Evolutionary conservation across 2,329 filamentous ascomycete genomes (phyloP).

Genomic region (Thielaviopsis musarum): DNA sequence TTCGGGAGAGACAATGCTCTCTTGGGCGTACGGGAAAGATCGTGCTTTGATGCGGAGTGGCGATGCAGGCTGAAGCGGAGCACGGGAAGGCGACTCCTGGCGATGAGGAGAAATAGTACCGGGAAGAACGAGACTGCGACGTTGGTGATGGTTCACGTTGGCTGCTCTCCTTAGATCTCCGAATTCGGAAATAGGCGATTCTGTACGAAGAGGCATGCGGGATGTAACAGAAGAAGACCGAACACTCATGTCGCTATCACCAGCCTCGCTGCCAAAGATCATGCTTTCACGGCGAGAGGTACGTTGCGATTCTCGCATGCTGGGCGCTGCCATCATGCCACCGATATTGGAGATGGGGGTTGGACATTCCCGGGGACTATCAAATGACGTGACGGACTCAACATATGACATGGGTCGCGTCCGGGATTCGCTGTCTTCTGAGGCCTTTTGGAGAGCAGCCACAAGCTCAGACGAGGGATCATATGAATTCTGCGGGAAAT

Average conservation of each 20-base stretch:
- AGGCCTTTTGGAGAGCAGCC: conserved; percentile 31
- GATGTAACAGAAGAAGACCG: conserved; percentile 63
- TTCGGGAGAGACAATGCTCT: conserved; percentile 65
- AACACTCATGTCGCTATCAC: conserved; percentile 76
- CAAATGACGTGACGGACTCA: conserved; percentile 60
- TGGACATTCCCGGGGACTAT: conserved; percentile 76
- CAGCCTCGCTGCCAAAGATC: conserved; percentile 66
- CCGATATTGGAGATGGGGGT: conserved; percentile 74
- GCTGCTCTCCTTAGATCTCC: conserved; percentile 57
- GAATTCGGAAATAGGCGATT: conserved; percentile 82
- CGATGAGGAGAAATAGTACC: conserved; percentile 63
- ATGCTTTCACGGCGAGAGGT: conserved; percentile 32
- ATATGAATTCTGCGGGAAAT: conserved; percentile 39
- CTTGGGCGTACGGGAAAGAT: conserved; percentile 37
- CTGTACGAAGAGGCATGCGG: conserved; percentile 50
- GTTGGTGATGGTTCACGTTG: conserved; percentile 67
- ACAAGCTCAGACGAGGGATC: conserved; percentile 35
- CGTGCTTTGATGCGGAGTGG: conserved; percentile 81
- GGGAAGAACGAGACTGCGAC: conserved; percentile 71
- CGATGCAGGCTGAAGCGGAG: conserved; percentile 50
- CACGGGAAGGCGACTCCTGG: conserved; percentile 73
- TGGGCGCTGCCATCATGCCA: conserved; percentile 15
- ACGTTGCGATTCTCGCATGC: conserved; percentile 46
- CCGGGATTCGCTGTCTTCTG: conserved; percentile 25
- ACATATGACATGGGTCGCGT: conserved; percentile 39